Base-by-base conservation (phyloP, 225 moss, liverwort and hornwort species). In the Pseudoscleropodium purum region DNA sequence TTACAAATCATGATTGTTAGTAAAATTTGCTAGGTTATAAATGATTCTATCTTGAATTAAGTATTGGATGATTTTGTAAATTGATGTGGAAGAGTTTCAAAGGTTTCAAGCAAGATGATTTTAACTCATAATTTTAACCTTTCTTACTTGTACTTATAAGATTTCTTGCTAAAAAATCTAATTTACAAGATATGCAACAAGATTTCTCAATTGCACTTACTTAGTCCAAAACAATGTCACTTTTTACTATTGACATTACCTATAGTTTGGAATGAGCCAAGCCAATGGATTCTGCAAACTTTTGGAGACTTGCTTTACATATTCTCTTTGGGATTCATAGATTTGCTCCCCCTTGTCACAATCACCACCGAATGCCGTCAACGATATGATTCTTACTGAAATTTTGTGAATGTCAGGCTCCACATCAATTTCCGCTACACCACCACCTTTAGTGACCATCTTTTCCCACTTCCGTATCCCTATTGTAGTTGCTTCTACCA, bases 271-370 rank as follows among this genome's bases (percentile, higher is more conserved):
- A 80, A 80, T 57, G 18, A 80, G 4, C 80, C 57, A 80, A 39
- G n/a, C 24, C 59, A n/a, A 80, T 39, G 59, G 80, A 59, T 80
- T 80, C 4, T 4, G 8, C 39, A 80, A n/a, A 29, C 4, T 80
- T 54, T 2, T 17, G 0, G 17, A 7, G 18, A 59, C 6, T 59
- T 80, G 80, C 0, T 1, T 27, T 36, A 2, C 29, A 13, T 59
- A 5, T 3, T 60, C 18, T 81, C 4, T 81, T 4, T 81, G 57
- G 18, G 60, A 60, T 29, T 60, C 13, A 41, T 81, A 39, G n/a
- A 81, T 81, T 81, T 81, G 7, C 18, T 81, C 81, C 4, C 81
- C 81, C 11, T 60, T 81, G 5, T 81, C 60, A 41, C 18, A 57
- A 5, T 81, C 81, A 29, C 27, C 39, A 57, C 81, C 81, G 1